These are phyloP conservation scores for Ogataea paraovalis DNA, from an alignment of 805 yeast species.

Conservation along the genomic window DNA sequence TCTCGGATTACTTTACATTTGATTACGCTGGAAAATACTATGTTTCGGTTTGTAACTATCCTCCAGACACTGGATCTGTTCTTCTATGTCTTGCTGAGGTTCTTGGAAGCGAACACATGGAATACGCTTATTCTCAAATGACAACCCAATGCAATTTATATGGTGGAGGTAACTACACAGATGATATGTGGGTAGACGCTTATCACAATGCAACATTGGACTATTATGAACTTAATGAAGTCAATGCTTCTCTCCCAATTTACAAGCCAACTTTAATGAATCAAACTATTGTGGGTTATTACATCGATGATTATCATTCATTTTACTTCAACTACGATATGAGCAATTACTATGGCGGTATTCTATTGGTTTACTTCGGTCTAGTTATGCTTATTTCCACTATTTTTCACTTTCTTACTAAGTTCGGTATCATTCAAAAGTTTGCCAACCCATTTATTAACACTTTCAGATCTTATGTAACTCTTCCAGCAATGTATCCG, in stretches of 20 bases:
- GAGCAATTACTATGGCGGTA: constrained; percentile 32
- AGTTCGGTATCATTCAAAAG: constrained; percentile 26
- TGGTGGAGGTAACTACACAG: constrained; percentile 1
- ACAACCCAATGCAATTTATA: constrained; percentile 5
- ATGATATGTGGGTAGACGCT: neutral
- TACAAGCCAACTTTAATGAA: constrained; percentile 8
- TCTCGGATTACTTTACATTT: neutral
- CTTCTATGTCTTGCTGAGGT: constrained; percentile 10
- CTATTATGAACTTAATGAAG: neutral
- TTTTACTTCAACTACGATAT: constrained; percentile 25
- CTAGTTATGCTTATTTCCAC: constrained; percentile 35
- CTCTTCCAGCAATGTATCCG: constrained; percentile 37
- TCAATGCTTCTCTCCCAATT: constrained; percentile 13
- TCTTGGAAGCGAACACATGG: constrained; percentile 3
- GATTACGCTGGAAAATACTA: neutral
- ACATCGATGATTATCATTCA: constrained; percentile 10
- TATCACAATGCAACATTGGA: neutral
- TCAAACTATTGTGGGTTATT: neutral
- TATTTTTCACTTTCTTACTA: constrained; percentile 29
- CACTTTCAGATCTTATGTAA: constrained; percentile 31
- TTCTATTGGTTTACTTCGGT: constrained; percentile 37
- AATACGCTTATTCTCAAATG: constrained; percentile 3
- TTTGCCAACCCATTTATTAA: constrained; percentile 33
- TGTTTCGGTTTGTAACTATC: constrained; percentile 6
- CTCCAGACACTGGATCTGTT: constrained; percentile 16